Percentiles rank a stretch among this genome's conserved stretches.
These are phyloP conservation scores for Aciculosporium take DNA, from an alignment of 2,329 filamentous ascomycete species.

Conservation along the genomic window DNA sequence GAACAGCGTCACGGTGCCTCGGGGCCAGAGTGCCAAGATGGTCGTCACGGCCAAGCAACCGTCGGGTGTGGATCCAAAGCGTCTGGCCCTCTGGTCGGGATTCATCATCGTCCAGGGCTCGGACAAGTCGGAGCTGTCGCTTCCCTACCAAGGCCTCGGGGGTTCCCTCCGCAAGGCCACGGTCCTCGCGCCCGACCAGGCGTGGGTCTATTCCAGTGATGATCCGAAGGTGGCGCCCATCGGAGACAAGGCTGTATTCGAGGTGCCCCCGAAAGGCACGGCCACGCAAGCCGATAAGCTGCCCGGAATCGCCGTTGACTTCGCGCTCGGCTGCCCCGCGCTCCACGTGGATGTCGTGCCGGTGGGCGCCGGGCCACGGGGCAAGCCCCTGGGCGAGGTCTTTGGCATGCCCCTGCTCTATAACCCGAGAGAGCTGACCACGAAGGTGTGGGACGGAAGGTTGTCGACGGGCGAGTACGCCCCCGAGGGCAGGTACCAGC, in stretches of 20 bases:
- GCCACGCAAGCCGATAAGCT: slow-evolving; percentile 10
- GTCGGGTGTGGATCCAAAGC: slow-evolving; percentile 22
- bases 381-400: slow-evolving; percentile 25
- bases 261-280: slow-evolving; percentile 23
- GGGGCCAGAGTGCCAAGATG: slow-evolving; percentile 28
- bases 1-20: slow-evolving; percentile 28
- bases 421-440: slow-evolving; percentile 12
- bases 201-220: slow-evolving; percentile 16
- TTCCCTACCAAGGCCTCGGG: slow-evolving; percentile 26
- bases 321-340: slow-evolving; percentile 30
- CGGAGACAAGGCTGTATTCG: slow-evolving; percentile 22
- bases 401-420: slow-evolving; percentile 24
- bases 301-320: slow-evolving; percentile 9
- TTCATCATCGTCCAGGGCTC: slow-evolving; percentile 26
- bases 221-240: slow-evolving; percentile 13
- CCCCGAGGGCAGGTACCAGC: slow-evolving; percentile 32
- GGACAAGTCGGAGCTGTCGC: slow-evolving; percentile 20
- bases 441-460: slow-evolving; percentile 27
- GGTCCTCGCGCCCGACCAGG: slow-evolving; percentile 9
- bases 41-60: slow-evolving; percentile 28
- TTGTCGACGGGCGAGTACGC: slow-evolving; percentile 30
- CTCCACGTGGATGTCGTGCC: slow-evolving; percentile 30
- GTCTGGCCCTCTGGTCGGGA: slow-evolving; percentile 28
- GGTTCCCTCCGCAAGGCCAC: slow-evolving; percentile 18
- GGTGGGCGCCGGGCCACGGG: slow-evolving; percentile 18